Conservation (phyloP, 179 eudicot genomes). For the Spinacia oleracea region DNA sequence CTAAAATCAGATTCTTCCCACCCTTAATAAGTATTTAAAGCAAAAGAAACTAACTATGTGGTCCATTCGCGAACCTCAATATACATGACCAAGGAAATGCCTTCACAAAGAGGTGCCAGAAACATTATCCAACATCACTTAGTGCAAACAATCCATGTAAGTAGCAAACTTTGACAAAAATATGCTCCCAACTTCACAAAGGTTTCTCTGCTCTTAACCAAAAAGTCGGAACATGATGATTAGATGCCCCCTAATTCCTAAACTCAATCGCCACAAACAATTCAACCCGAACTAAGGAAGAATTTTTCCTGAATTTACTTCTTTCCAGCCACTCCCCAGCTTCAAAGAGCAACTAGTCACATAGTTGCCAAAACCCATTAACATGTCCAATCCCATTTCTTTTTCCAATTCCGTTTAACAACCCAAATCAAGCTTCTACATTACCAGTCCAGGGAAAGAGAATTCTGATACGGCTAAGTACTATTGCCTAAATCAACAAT, state of each 20-base stretch:
- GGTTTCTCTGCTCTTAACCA: neutral
- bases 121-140: neutral
- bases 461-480: neutral
- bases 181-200: neutral
- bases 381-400: neutral
- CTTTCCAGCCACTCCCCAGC: neutral
- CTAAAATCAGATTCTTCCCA: neutral
- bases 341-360: neutral
- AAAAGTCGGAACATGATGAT: neutral
- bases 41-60: neutral
- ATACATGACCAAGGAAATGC: neutral
- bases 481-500: neutral
- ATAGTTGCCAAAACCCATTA: neutral
- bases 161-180: neutral
- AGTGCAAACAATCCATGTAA: slow-evolving; percentile 2
- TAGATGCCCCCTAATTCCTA: no score
- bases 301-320: neutral
- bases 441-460: neutral
- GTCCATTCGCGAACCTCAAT: neutral
- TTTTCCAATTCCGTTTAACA: neutral
- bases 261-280: no score
- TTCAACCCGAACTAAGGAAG: neutral
- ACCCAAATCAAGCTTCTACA: neutral
- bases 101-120: neutral
- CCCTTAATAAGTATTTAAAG: neutral